phyloP scores from a whole-genome alignment of 257 asterid genomes.

The Solanum pimpinellifolium region DNA sequence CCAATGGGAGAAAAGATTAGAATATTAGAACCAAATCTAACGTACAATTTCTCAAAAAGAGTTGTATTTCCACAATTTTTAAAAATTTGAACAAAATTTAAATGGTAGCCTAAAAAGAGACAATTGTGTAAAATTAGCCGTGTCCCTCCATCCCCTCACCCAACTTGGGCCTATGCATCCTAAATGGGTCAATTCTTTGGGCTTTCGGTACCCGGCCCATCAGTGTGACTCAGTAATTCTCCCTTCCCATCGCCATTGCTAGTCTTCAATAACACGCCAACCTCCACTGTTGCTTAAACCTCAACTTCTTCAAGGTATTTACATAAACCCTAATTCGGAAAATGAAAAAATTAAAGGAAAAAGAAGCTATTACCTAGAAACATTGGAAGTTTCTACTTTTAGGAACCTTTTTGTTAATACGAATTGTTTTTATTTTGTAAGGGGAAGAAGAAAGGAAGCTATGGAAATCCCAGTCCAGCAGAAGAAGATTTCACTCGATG shows the following conservation, averaged over 20 bases:
- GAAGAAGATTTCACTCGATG: background rate
- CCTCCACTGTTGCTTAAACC: background rate
- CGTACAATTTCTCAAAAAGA: background rate
- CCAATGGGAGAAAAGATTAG: background rate
- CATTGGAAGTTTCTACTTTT: background rate
- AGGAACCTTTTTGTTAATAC: background rate
- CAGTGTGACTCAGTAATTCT: background rate
- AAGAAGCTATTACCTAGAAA: background rate
- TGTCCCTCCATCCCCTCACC: background rate
- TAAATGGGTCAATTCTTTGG: background rate
- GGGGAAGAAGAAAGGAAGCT: background rate
- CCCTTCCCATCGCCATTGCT: background rate
- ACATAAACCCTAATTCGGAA: background rate
- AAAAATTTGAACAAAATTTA: background rate
- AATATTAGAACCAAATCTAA: background rate
- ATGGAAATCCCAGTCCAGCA: constrained; percentile 2
- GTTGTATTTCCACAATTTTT: background rate
- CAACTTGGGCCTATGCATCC: background rate
- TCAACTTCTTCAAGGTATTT: background rate
- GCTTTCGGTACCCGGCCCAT: background rate
- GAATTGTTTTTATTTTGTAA: background rate
- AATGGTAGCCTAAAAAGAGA: background rate
- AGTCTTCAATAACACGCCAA: background rate
- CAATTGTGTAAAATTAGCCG: background rate
- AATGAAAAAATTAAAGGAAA: background rate